phyloP scores from a whole-genome alignment of 2,329 filamentous ascomycete genomes.

The Macrophomina phaseolina region DNA sequence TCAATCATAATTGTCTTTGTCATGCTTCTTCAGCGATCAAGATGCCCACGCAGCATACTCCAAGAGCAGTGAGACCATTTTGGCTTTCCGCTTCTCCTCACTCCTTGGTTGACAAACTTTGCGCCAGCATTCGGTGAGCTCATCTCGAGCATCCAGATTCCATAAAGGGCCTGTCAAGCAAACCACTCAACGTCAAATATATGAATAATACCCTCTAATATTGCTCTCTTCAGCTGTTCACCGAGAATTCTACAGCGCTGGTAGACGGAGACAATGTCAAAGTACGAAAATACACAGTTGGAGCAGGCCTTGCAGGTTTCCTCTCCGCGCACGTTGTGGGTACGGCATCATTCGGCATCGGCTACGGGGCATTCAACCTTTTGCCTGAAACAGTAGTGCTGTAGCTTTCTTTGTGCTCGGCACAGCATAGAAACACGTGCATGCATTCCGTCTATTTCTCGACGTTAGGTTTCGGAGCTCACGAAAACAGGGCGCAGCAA shows the following conservation, averaged over 20 bases:
- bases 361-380: neutral
- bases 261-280: neutral
- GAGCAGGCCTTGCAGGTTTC: neutral
- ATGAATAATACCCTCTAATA: neutral
- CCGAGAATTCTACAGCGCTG: neutral
- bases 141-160: neutral
- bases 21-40: neutral
- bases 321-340: neutral
- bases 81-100: neutral
- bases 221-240: neutral
- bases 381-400: neutral
- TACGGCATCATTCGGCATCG: neutral
- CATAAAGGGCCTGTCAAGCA: neutral
- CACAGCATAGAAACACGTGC: neutral
- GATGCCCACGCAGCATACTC: neutral
- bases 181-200: neutral
- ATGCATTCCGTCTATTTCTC: neutral
- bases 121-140: neutral
- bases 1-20: neutral
- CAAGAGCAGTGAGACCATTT: neutral
- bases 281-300: neutral
- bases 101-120: neutral
- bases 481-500: conserved; percentile 2
- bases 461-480: neutral
- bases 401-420: neutral